Evolutionary conservation across 2,329 filamentous ascomycete species (phyloP).

Genomic region (Apiospora marii): DNA sequence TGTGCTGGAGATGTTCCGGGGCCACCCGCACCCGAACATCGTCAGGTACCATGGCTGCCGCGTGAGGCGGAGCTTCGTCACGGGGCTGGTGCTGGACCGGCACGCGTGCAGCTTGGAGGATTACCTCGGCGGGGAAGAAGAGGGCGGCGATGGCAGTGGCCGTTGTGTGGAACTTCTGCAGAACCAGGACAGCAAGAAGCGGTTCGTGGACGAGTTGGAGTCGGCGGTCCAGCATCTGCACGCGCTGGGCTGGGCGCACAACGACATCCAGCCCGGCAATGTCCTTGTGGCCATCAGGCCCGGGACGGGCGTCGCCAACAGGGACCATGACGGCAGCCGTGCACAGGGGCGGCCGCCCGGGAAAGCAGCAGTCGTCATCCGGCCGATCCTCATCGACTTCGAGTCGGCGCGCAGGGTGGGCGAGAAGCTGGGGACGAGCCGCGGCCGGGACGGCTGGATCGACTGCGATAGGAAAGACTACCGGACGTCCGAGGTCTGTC

Average conservation of each 20-base stretch:
- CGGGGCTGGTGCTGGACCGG: neutral
- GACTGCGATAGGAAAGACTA: conserved; percentile 16
- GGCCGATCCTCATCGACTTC: conserved; percentile 31
- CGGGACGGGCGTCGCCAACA: too few species aligned
- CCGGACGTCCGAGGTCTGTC: conserved; percentile 2
- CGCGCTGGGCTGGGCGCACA: conserved; percentile 30
- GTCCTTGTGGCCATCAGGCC: conserved; percentile 26
- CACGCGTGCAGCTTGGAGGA: conserved; percentile 29
- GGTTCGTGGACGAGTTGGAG: conserved; percentile 28
- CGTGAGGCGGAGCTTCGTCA: neutral
- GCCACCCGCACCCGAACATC: too few species aligned
- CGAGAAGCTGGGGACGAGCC: neutral
- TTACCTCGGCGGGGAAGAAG: neutral
- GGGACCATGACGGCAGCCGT: too few species aligned
- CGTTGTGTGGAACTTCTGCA: neutral
- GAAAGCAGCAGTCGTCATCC: neutral
- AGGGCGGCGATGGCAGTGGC: neutral
- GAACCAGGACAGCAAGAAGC: conserved; percentile 16
- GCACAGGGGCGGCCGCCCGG: too few species aligned
- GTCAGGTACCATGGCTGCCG: conserved; percentile 40
- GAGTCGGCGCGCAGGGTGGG: conserved; percentile 25
- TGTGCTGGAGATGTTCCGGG: too few species aligned
- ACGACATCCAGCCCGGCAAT: conserved; percentile 31
- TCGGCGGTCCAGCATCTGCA: conserved; percentile 28
- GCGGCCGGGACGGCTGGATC: conserved; percentile 25